phyloP scores from a whole-genome alignment of 2,329 filamentous ascomycete genomes.

The Fusarium sp. region DNA sequence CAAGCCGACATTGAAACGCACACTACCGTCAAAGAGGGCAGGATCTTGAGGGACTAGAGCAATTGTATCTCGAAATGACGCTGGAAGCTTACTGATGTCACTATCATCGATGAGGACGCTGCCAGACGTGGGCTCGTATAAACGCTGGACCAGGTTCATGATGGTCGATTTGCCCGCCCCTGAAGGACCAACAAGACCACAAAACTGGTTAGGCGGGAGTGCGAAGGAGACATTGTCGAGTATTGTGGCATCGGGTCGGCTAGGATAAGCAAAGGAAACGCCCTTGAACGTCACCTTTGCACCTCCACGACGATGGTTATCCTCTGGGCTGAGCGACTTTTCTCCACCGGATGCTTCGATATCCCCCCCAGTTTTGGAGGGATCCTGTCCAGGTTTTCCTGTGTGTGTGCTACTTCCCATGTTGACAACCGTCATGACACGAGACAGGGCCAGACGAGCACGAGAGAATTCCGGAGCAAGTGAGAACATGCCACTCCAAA shows the following conservation, averaged over 20 bases:
- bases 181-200: slow-evolving; percentile 71
- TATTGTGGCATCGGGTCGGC: slow-evolving; percentile 67
- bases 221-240: slow-evolving; percentile 65
- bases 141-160: slow-evolving; percentile 63
- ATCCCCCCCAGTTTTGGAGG: slow-evolving; percentile 44
- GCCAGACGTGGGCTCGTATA: slow-evolving; percentile 57
- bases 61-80: slow-evolving; percentile 61
- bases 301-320: slow-evolving; percentile 42
- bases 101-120: slow-evolving; percentile 55
- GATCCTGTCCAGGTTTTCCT: slow-evolving; percentile 17
- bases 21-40: slow-evolving; percentile 66
- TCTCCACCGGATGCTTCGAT: slow-evolving; percentile 51
- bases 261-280: slow-evolving; percentile 73
- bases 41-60: slow-evolving; percentile 68
- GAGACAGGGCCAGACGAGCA: neutral
- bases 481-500: neutral
- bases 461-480: neutral
- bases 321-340: slow-evolving; percentile 24
- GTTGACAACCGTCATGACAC: neutral
- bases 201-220: slow-evolving; percentile 68
- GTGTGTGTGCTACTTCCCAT: slow-evolving; percentile 3
- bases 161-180: slow-evolving; percentile 75
- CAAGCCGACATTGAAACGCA: slow-evolving; percentile 65
- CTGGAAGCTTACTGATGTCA: slow-evolving; percentile 55
- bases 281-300: slow-evolving; percentile 65